phyloP scores from a whole-genome alignment of 805 yeast genomes.

The Grigorovia jiainica region DNA sequence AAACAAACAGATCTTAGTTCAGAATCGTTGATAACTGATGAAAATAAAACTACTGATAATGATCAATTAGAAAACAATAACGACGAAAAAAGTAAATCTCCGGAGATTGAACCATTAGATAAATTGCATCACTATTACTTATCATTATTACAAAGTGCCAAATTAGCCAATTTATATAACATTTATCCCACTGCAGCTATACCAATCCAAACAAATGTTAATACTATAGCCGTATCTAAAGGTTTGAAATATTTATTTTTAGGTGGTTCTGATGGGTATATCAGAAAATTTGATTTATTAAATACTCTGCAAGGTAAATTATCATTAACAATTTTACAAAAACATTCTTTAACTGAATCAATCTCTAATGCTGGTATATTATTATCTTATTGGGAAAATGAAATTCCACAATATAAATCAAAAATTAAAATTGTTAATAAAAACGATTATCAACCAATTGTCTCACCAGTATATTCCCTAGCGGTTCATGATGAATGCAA shows the following conservation, averaged over 20 bases:
- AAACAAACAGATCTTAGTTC: no score
- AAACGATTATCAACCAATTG: slow-evolving; percentile 41
- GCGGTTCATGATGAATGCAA: slow-evolving; percentile 75
- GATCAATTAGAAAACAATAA: slow-evolving; percentile 12
- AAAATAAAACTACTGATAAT: slow-evolving; percentile 12
- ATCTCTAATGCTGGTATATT: slow-evolving; percentile 78
- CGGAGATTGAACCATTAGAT: slow-evolving; percentile 6
- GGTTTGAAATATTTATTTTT: slow-evolving; percentile 84
- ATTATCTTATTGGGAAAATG: slow-evolving; percentile 90
- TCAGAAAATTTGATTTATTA: slow-evolving; percentile 79
- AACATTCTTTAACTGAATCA: slow-evolving; percentile 80
- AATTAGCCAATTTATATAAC: slow-evolving; percentile 48
- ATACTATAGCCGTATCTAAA: slow-evolving; percentile 64
- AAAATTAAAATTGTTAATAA: slow-evolving; percentile 26
- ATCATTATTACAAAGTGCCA: slow-evolving; percentile 36
- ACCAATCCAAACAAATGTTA: slow-evolving; percentile 70
- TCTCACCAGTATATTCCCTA: slow-evolving; percentile 81
- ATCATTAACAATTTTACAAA: slow-evolving; percentile 84
- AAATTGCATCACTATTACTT: slow-evolving; percentile 25
- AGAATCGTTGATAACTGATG: no score
- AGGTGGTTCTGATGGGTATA: slow-evolving; percentile 94
- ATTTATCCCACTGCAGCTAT: slow-evolving; percentile 81
- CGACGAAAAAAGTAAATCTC: slow-evolving; percentile 4
- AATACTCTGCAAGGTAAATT: slow-evolving; percentile 79
- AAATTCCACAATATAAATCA: slow-evolving; percentile 59